Evolutionary conservation across 129 eudicot species (phyloP).

Genomic region (Escallonia herrerae): DNA sequence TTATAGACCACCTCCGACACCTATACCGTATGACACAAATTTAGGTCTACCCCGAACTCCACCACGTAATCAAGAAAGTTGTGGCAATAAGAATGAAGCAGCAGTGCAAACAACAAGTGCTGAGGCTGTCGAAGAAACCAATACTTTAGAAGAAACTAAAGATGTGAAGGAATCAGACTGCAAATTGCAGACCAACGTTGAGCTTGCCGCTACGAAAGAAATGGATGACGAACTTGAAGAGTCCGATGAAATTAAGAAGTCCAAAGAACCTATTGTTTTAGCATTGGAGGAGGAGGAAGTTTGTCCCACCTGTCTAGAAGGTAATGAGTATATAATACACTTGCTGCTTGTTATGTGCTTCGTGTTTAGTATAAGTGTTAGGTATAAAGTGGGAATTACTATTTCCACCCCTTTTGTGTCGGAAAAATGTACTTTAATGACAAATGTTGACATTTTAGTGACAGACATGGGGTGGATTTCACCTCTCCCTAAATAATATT

Average conservation of each 20-base stretch:
- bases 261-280: constrained; percentile 30
- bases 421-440: too few relatives aligned
- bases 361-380: too few relatives aligned
- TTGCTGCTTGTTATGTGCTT: too few relatives aligned
- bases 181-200: constrained; percentile 31
- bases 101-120: constrained; percentile 21
- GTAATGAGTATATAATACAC: constrained; percentile 18
- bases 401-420: not conserved
- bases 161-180: constrained; percentile 37
- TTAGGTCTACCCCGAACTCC: constrained; percentile 34
- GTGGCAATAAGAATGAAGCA: constrained; percentile 26
- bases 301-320: constrained; percentile 97
- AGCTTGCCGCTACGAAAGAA: constrained; percentile 37
- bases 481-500: too few relatives aligned
- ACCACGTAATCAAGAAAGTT: constrained; percentile 30
- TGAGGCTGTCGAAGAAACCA: constrained; percentile 28
- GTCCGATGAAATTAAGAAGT: constrained; percentile 58
- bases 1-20: constrained; percentile 70
- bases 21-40: constrained; percentile 68
- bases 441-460: too few relatives aligned
- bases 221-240: constrained; percentile 46
- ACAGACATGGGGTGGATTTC: too few relatives aligned
- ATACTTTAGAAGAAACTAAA: constrained; percentile 26
- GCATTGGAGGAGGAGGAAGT: constrained; percentile 57
- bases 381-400: too few relatives aligned